Evolutionary conservation across 176 grass and related monocot genomes (phyloP).

Genomic region (Neostapfia colusana): DNA sequence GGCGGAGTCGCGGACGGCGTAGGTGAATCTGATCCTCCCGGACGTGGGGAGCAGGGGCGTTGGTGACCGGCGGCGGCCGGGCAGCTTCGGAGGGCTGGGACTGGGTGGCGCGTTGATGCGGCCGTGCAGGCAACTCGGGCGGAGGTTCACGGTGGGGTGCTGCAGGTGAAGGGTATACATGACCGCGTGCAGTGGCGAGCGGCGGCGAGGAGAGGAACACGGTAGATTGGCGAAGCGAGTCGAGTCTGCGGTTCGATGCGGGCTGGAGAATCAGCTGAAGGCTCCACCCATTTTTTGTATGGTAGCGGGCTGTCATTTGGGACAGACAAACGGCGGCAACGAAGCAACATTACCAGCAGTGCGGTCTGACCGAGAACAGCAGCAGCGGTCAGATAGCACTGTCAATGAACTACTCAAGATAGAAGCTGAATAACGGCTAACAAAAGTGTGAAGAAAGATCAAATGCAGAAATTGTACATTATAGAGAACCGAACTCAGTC

Average conservation of each 20-base stretch:
- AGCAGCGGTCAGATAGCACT: no score
- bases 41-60: neutral
- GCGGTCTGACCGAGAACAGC: neutral
- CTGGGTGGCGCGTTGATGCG: neutral
- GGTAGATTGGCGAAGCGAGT: neutral
- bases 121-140: neutral
- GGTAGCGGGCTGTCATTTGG: no score
- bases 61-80: neutral
- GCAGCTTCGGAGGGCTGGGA: neutral
- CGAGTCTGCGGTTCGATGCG: neutral
- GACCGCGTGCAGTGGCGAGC: neutral
- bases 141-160: neutral
- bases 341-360: neutral
- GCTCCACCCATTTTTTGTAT: neutral
- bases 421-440: no score
- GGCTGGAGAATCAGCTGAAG: neutral
- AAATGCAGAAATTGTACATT: no score
- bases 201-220: neutral
- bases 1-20: neutral
- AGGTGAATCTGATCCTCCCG: neutral
- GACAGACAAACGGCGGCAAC: neutral
- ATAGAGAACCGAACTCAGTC: no score
- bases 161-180: slow-evolving; percentile 21
- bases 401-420: no score
- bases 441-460: no score